Evolutionary conservation across 176 grass and related monocot species (phyloP).

Genomic region (Juncus effusus): DNA sequence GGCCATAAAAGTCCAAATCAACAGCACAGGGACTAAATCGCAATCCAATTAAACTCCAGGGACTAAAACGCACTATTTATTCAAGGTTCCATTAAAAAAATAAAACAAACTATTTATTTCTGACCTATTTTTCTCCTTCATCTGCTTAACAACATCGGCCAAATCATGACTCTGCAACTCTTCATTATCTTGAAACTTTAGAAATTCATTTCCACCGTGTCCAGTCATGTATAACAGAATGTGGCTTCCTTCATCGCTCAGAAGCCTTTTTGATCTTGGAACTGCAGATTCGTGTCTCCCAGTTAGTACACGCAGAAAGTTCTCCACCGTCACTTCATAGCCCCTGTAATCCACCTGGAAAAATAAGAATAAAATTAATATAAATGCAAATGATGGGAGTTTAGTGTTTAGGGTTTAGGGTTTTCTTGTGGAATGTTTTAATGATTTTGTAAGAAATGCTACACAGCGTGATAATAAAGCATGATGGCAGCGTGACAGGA

Average conservation of each 20-base stretch:
- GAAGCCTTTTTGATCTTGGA: conserved; percentile 85
- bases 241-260: conserved; percentile 98
- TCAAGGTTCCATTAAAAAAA: no score
- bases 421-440: no score
- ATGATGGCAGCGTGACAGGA: no score
- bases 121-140: conserved; percentile 95
- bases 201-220: conserved; percentile 94
- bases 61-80: no score
- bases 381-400: no score
- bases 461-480: no score
- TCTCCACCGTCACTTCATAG: conserved; percentile 97
- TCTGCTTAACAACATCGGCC: conserved; percentile 95
- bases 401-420: no score
- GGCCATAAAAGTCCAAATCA: no score
- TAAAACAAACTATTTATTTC: conserved; percentile 17
- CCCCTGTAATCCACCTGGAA: conserved; percentile 90
- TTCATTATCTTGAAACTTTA: conserved; percentile 99
- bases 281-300: conserved; percentile 76
- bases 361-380: conserved; percentile 10
- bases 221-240: conserved; percentile 99
- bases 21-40: no score
- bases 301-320: conserved; percentile 77
- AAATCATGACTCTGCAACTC: conserved; percentile 98
- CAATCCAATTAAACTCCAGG: no score
- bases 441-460: no score